phyloP scores from a whole-genome alignment of 1,139 yeast species.

The Geotrichum cucujoidarum region DNA sequence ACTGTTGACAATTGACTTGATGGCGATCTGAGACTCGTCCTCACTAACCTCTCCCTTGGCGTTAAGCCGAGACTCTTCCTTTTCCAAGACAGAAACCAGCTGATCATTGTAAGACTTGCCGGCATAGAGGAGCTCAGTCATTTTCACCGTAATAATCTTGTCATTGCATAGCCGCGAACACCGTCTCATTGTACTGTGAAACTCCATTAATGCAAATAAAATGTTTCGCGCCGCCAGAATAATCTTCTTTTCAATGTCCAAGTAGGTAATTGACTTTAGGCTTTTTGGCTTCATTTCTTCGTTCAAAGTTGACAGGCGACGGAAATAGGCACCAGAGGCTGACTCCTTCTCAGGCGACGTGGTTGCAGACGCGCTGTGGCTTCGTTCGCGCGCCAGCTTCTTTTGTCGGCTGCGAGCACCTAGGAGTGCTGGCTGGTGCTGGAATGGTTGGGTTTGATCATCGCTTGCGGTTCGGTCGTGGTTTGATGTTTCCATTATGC shows the following conservation, averaged over 20 bases:
- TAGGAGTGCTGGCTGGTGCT: background rate
- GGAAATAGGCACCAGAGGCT: constrained; percentile 53
- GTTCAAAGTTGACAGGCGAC: constrained; percentile 62
- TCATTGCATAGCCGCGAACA: constrained; percentile 65
- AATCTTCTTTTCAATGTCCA: constrained; percentile 23
- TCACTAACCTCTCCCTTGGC: constrained; percentile 7
- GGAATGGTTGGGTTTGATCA: constrained; percentile 8
- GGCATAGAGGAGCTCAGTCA: constrained; percentile 16
- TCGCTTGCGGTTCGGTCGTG: constrained; percentile 8
- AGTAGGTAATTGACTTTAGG: constrained; percentile 6
- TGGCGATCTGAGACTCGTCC: constrained; percentile 15
- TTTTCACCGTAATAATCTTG: constrained; percentile 37
- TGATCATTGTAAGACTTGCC: constrained; percentile 22
- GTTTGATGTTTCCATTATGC: constrained; percentile 20
- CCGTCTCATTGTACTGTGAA: constrained; percentile 63
- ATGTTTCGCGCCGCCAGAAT: constrained; percentile 38
- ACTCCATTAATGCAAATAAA: constrained; percentile 51
- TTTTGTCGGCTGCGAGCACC: background rate
- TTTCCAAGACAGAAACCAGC: constrained; percentile 29
- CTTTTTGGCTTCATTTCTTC: constrained; percentile 25
- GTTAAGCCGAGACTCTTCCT: constrained; percentile 15
- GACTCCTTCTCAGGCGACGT: constrained; percentile 33
- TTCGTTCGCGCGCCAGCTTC: constrained; percentile 17
- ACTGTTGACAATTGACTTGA: constrained; percentile 16
- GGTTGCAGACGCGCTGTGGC: constrained; percentile 20